Base-by-base conservation (phyloP, 2,329 filamentous ascomycete genomes). In the Aureobasidium pullulans region DNA sequence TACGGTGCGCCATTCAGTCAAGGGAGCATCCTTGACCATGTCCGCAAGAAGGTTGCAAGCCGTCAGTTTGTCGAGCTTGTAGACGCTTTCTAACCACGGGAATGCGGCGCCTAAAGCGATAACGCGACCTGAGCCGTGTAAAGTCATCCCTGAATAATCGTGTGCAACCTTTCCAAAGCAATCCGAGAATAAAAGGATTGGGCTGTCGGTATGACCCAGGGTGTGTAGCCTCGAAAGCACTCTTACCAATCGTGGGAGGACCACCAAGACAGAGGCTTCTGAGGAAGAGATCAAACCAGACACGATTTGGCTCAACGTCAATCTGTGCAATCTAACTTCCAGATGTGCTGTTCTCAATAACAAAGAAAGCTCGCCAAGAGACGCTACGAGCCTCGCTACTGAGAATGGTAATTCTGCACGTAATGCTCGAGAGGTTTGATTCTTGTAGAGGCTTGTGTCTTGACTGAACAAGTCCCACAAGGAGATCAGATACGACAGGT, bases 1-100 rank as follows among this genome's bases (percentile, higher is more conserved):
- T 4, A 76, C 66, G 7, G 74, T 72, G n/a, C 77, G 68, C 62
- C 76, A 76, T 56, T 79, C 76, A 4, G 79, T 74, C 13, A 71
- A 72, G 10, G 71, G 56, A 6, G 65, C 65, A 7, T 48, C 54
- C 32, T 64, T 59, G 1, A 71, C 13, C 11, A 60, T 43, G 9
- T 42, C 29, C n/a, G 43, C 47, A 10, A 59, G 46, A n/a, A 34
- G 28, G n/a, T 50, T 34, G 19, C 46, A 59, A 13, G 29, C 23
- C 19, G n/a, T 11, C 6, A 16, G 16, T n/a, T 7, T 34, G 19
- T 57, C n/a, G 34, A 43, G 39, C 6, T 8, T 5, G 19, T 49
- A 59, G n/a, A 43, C n/a, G 5, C 28, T n/a, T 53, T 72, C 71
- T 28, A 66, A 65, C 40, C 43, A 43, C 29, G 42, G 40, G 8